Evolutionary conservation across 176 grass and related monocot genomes (phyloP).

Genomic region (Paspalum vaginatum): DNA sequence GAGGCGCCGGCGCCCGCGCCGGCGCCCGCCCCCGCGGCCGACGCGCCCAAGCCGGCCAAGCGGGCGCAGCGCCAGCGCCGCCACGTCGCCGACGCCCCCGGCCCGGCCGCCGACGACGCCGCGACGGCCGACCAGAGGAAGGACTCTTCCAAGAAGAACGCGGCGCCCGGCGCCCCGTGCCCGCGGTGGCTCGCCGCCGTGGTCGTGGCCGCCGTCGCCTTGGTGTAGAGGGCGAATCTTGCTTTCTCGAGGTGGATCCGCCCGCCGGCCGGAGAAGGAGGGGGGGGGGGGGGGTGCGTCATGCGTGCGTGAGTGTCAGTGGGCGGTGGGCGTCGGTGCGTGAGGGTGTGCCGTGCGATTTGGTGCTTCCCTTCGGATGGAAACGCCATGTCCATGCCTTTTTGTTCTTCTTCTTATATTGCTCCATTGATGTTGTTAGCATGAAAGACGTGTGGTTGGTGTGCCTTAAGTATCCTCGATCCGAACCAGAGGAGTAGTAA

Average conservation of each 20-base stretch:
- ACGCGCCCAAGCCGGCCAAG: constrained; percentile 50
- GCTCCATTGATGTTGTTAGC: constrained; percentile 25
- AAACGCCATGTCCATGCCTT: background rate
- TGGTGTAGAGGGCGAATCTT: constrained; percentile 33
- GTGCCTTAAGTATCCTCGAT: background rate
- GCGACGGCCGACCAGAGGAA: constrained; percentile 56
- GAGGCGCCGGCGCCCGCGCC: constrained; percentile 50
- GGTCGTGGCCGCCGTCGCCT: background rate
- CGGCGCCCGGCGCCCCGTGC: background rate
- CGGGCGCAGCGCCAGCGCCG: constrained; percentile 23
- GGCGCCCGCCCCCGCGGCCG: constrained; percentile 10
- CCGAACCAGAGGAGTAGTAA: background rate
- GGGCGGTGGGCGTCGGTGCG: background rate
- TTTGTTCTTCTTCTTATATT: constrained; percentile 24
- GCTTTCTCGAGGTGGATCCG: constrained; percentile 27
- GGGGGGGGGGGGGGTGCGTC: too few relatives aligned
- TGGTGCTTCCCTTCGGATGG: constrained; percentile 11
- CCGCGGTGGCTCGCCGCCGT: constrained; percentile 40
- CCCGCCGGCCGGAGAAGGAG: too few relatives aligned
- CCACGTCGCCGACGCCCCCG: constrained; percentile 59
- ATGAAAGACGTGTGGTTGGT: background rate
- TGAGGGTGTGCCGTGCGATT: constrained; percentile 27
- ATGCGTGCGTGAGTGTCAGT: constrained; percentile 37
- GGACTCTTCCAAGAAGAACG: constrained; percentile 44
- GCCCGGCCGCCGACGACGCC: constrained; percentile 40